phyloP scores from a whole-genome alignment of 495 filamentous ascomycete species.

The Articulospora tetracladia region DNA sequence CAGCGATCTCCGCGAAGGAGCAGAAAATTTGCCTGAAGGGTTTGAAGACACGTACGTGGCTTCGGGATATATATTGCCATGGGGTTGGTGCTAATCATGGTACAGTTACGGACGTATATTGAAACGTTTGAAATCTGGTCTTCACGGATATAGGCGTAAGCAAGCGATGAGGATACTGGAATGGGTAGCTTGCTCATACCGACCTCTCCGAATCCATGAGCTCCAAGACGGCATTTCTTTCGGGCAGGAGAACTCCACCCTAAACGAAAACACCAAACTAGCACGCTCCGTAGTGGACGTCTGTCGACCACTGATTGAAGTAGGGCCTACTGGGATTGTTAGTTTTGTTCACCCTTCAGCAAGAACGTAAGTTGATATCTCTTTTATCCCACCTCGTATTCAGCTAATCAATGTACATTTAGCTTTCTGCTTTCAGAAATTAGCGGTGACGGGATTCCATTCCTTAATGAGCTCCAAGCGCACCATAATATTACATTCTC shows the following conservation, averaged over 20 bases:
- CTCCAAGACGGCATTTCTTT: constrained; percentile 5
- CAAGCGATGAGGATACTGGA: not conserved
- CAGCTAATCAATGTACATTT: not conserved
- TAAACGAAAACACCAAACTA: constrained; percentile 11
- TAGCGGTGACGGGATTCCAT: not conserved
- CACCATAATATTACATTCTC: constrained; percentile 4
- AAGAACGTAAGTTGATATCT: constrained; percentile 17
- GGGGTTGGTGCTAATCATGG: no score
- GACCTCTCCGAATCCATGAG: not conserved
- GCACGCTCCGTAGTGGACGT: not conserved
- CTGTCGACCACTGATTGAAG: constrained; percentile 16
- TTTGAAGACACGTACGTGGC: constrained; percentile 8
- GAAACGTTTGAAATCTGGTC: no score
- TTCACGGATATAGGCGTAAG: no score
- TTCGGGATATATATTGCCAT: no score
- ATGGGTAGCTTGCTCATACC: constrained; percentile 5
- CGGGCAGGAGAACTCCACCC: not conserved
- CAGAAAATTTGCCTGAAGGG: constrained; percentile 1
- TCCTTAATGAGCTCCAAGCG: not conserved
- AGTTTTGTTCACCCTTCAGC: constrained; percentile 14
- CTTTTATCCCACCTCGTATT: no score
- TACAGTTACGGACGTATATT: no score
- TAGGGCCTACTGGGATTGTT: constrained; percentile 3
- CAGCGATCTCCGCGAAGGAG: not conserved
- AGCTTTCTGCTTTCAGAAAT: not conserved